phyloP scores from a whole-genome alignment of 805 yeast genomes.

The Ogataea henricii region DNA sequence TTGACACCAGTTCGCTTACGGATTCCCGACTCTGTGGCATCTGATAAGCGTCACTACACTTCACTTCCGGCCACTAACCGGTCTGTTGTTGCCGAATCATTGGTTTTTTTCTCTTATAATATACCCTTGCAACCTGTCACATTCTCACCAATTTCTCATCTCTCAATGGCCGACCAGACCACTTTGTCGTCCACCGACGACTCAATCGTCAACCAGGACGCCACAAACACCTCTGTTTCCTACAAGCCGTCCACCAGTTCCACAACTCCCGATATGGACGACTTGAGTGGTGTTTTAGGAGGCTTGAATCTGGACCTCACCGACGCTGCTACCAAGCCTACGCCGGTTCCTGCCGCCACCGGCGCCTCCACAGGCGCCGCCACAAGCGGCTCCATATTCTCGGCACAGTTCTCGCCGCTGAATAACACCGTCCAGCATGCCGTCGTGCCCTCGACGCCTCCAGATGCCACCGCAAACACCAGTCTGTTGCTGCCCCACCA shows the following conservation, averaged over 20 bases:
- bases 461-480: slow-evolving; percentile 24
- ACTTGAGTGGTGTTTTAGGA: slow-evolving; percentile 50
- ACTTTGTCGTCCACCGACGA: slow-evolving; percentile 37
- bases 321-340: slow-evolving; percentile 11
- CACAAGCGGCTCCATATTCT: slow-evolving; percentile 23
- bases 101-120: background rate
- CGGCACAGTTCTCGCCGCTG: slow-evolving; percentile 30
- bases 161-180: slow-evolving; percentile 37
- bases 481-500: slow-evolving; percentile 18
- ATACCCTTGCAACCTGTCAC: slow-evolving; percentile 1
- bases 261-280: slow-evolving; percentile 33
- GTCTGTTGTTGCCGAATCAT: background rate
- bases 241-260: slow-evolving; percentile 9
- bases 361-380: slow-evolving; percentile 12
- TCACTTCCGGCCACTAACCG: background rate
- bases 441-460: slow-evolving; percentile 32
- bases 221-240: slow-evolving; percentile 36
- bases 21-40: no score
- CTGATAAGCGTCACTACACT: background rate
- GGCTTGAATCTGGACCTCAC: slow-evolving; percentile 45
- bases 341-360: slow-evolving; percentile 7
- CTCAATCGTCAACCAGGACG: slow-evolving; percentile 23
- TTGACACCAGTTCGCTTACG: background rate
- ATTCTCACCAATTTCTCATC: no score
- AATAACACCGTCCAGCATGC: slow-evolving; percentile 20